Percentiles rank a stretch among this genome's conserved stretches.
These are phyloP conservation scores for Fusarium compactum DNA, from an alignment of 2,329 filamentous ascomycete species.

Conservation along the genomic window DNA sequence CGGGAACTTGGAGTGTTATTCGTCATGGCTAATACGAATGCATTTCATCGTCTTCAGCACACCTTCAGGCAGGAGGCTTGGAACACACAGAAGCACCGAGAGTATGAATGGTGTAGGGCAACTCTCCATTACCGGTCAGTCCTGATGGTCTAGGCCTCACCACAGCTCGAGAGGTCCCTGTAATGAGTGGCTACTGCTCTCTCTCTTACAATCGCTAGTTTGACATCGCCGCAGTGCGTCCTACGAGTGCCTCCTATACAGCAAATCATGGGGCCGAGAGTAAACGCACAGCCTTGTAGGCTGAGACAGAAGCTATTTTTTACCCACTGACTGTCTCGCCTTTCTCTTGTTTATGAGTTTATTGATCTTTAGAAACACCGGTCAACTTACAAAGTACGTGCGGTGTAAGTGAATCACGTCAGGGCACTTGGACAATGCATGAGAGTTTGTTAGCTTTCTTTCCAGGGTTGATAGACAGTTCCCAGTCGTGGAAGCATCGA, in stretches of 20 bases:
- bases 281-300: constrained; percentile 8
- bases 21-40: not conserved
- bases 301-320: constrained; percentile 7
- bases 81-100: constrained; percentile 4
- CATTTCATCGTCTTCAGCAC: not conserved
- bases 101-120: constrained; percentile 13
- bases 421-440: constrained; percentile 15
- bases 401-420: constrained; percentile 13
- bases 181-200: constrained; percentile 7
- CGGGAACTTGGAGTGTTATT: constrained; percentile 5
- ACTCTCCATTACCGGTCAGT: constrained; percentile 4
- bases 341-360: not conserved
- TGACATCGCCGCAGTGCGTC: constrained; percentile 18
- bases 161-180: constrained; percentile 7
- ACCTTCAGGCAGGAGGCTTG: not conserved
- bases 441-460: not conserved
- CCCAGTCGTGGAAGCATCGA: constrained; percentile 13
- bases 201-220: constrained; percentile 15
- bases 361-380: not conserved
- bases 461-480: constrained; percentile 4
- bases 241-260: constrained; percentile 1
- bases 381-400: not conserved
- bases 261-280: constrained; percentile 3
- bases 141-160: constrained; percentile 23
- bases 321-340: constrained; percentile 12